Base-by-base conservation (phyloP, 768 basidiomycete species). In the Tylopilus plumbeoviolaceoides region DNA sequence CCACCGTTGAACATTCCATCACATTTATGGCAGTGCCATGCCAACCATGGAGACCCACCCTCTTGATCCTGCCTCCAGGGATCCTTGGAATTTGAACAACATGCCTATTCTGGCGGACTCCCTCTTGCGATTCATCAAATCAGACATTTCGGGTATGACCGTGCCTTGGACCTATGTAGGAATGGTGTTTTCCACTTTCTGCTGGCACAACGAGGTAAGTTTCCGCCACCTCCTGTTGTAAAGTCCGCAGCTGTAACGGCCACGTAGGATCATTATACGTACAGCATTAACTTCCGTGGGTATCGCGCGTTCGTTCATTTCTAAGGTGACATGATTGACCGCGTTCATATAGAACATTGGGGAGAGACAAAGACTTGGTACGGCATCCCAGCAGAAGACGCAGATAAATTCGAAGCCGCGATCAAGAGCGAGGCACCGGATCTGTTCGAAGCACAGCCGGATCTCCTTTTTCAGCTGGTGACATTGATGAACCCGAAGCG, bases 301-400 rank as follows among this genome's bases (percentile, higher is more conserved):
- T 56, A 27, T 47, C 58, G 55, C 55, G 47, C 48, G n/a, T 50
- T 53, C 46, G 40, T 33, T 54, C 47, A 50, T 62, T 51, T 59
- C 53, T 58, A 42, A 25, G 36, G 56, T 54, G 58, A 63, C 17
- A 56, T 63, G 56, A 64, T 63, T 65, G 63, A 58, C 67, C 54
- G 49, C 42, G 54, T 44, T 57, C 53, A 55, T 58, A 95, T 58
- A 95, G 93, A 95, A 89, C 94, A 98, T 68, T 98, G 93, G 91
- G 97, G 97, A 27, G 95, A 97, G 68, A 95, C 95, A 31, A 99
- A 99, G 77, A 99, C 95, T 0, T 99, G 97, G 97, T 99, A 99
- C 70, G 95, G 95, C 46, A 89, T 98, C 40, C 95, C 97, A 7
- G 95, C 90, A n/a, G 82, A 84, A 46, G 91, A 97, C 62, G 94